Base-by-base conservation (phyloP, 2,329 filamentous ascomycete species). In the Ramichloridium luteum region DNA sequence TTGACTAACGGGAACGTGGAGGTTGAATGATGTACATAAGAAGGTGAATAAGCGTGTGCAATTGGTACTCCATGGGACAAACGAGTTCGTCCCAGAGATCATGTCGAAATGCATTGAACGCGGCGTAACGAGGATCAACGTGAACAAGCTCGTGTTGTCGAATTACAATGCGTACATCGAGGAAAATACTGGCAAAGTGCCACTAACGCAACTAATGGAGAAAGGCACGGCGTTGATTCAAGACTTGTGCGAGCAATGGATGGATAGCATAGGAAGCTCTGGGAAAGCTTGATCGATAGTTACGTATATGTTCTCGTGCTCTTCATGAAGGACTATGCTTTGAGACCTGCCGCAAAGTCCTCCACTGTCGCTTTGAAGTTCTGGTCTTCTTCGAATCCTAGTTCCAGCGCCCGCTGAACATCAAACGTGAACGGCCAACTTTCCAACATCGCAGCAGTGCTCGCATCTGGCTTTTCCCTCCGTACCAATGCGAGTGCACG, bases 1-100 rank as follows among this genome's bases (percentile, higher is more conserved):
- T 10, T 9, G 22, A 25, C 23, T 5, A n/a, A 13, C n/a, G 13
- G 23, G 23, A 25, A 25, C n/a, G 13, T 11, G 4, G 27, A n/a
- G n/a, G n/a, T n/a, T n/a, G n/a, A n/a, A n/a, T n/a, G n/a, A n/a
- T n/a, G n/a, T n/a, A n/a, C 58, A 66, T 32, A 55, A 62, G 30
- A 56, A 61, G 30, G 64, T 68, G 4, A 62, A 62, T 1, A 57
- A 59, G 18, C 51, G 42, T 17, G 68, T 72, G 6, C 57, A 59
- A 31, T 49, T 74, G 28, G 70, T 73, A 3, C 53, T 74, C 40
- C 71, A 75, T 47, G 71, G 70, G 2, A 70, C 70, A 1, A 71
- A 74, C 39, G 65, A 62, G 4, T 74, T 72, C 41, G 60, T 64
- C 2, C 57, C 63, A 46, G 66, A 70, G 42, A 64, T 72, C 27